Evolutionary conservation across 1,284 basidiomycete species (phyloP).

Genomic region (Ceratobasidium sp.): DNA sequence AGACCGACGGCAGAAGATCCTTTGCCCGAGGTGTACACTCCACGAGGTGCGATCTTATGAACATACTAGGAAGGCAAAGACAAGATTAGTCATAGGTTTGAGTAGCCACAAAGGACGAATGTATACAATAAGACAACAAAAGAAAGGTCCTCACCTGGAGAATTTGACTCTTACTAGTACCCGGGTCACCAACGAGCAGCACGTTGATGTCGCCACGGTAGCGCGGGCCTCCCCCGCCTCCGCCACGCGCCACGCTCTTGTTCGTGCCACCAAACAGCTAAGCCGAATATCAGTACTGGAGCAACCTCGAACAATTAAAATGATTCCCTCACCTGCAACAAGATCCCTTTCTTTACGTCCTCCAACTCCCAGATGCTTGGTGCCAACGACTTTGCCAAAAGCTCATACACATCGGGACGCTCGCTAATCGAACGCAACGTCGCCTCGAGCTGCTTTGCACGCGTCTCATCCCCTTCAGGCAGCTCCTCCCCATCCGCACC

Average conservation of each 20-base stretch:
- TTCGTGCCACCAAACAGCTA: slow-evolving; percentile 94
- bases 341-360: slow-evolving; percentile 97
- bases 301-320: not conserved
- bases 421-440: slow-evolving; percentile 76
- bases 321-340: slow-evolving; percentile 69
- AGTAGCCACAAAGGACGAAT: too few species aligned
- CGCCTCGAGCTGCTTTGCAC: slow-evolving; percentile 63
- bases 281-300: not conserved
- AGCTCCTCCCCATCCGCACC: slow-evolving; percentile 58
- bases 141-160: slow-evolving; percentile 68
- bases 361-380: slow-evolving; percentile 99
- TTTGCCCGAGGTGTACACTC: slow-evolving; percentile 96
- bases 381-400: slow-evolving; percentile 86
- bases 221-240: slow-evolving; percentile 93
- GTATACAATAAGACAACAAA: too few species aligned
- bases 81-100: not conserved
- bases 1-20: slow-evolving; percentile 98
- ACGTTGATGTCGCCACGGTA: slow-evolving; percentile 99
- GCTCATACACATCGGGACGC: slow-evolving; percentile 86
- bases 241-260: slow-evolving; percentile 91
- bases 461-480: slow-evolving; percentile 54
- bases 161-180: slow-evolving; percentile 97
- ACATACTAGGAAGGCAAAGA: slow-evolving; percentile 75
- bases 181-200: slow-evolving; percentile 95
- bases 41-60: slow-evolving; percentile 97